Evolutionary conservation across 2,329 filamentous ascomycete genomes (phyloP).

Genomic region (Aspergillus sp.): DNA sequence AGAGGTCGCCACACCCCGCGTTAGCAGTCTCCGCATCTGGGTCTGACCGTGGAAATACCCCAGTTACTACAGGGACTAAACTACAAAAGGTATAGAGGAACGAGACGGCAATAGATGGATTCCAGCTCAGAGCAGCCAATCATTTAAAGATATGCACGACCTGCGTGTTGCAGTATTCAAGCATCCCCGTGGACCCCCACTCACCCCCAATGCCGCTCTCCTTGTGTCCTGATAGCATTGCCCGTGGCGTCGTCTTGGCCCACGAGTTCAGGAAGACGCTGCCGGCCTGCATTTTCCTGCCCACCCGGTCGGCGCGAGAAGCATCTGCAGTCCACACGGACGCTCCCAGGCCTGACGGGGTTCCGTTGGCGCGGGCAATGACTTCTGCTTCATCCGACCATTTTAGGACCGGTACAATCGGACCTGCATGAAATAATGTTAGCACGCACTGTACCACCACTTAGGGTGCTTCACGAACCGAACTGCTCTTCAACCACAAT

Average conservation of each 20-base stretch:
- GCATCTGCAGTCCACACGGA: conserved; percentile 49
- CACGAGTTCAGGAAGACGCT: neutral
- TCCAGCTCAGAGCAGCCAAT: too few species aligned
- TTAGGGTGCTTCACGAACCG: neutral
- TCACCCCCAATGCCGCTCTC: conserved; percentile 50
- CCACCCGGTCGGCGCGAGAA: neutral
- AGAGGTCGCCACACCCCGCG: too few species aligned
- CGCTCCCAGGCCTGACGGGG: conserved; percentile 54
- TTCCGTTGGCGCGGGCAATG: conserved; percentile 54
- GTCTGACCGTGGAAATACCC: too few species aligned
- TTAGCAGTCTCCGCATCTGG: too few species aligned
- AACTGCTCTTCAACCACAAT: conserved; percentile 62
- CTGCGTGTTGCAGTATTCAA: neutral
- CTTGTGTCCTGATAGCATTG: conserved; percentile 50
- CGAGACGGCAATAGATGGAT: too few species aligned
- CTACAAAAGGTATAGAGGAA: too few species aligned
- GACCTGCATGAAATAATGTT: conserved; percentile 36
- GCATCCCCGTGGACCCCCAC: conserved; percentile 21
- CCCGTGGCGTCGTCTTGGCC: neutral
- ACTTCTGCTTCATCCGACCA: conserved; percentile 64
- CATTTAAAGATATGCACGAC: too few species aligned
- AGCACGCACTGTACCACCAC: too few species aligned
- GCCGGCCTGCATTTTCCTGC: neutral
- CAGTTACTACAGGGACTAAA: too few species aligned
- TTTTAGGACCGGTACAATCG: conserved; percentile 62